Conservation (phyloP, 176 grass and related monocot genomes). For the Dactylis glomerata region DNA sequence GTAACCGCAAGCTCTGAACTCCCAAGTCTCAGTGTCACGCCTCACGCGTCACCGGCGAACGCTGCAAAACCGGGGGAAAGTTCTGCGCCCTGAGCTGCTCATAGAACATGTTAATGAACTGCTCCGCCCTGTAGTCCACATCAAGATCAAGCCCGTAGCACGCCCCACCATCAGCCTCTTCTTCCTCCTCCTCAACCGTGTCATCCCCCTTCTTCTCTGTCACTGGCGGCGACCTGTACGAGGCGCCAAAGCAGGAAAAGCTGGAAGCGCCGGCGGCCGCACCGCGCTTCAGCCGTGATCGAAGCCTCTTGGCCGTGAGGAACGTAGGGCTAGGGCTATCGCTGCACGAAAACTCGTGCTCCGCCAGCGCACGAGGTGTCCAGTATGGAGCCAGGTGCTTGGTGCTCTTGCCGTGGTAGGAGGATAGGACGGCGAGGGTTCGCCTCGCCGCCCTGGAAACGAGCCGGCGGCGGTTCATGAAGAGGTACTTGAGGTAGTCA, state of each 20-base stretch:
- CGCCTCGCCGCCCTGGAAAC: constrained; percentile 39
- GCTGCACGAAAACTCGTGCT: constrained; percentile 76
- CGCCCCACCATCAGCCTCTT: not conserved
- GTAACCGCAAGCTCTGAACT: not conserved
- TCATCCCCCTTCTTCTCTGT: not conserved
- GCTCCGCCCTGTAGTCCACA: constrained; percentile 80
- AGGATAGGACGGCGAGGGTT: constrained; percentile 27
- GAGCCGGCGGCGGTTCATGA: constrained; percentile 46
- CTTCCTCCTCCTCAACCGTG: not conserved
- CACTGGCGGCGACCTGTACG: constrained; percentile 10
- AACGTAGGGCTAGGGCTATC: constrained; percentile 56
- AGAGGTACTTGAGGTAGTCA: constrained; percentile 54
- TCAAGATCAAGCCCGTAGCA: constrained; percentile 37
- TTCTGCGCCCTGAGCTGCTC: constrained; percentile 79
- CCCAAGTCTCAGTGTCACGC: not conserved
- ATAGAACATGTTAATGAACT: constrained; percentile 90
- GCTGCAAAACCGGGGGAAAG: constrained; percentile 19
- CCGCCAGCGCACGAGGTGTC: constrained; percentile 21
- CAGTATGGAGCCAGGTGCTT: constrained; percentile 9
- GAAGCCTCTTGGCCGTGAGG: constrained; percentile 36
- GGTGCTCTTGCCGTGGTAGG: constrained; percentile 14
- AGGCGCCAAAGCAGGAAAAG: constrained; percentile 24
- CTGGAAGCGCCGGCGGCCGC: not conserved
- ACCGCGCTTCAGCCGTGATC: constrained; percentile 28
- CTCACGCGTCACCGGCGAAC: constrained; percentile 34